Base-by-base conservation (phyloP, 2,329 filamentous ascomycete species). In the Ceratocystis colombiana region DNA sequence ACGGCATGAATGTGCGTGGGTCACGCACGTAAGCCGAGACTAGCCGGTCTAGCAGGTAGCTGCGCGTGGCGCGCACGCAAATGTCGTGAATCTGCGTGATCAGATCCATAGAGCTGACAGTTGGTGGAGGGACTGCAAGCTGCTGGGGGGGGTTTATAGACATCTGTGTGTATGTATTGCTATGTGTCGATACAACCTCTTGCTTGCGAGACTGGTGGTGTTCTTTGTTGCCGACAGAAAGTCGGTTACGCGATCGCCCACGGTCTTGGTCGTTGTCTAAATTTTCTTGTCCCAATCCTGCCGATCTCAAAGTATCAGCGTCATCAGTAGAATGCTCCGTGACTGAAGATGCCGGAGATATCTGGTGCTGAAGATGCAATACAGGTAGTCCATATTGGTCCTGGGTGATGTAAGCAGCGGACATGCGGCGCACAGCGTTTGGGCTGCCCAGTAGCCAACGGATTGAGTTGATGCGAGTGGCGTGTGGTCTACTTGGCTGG, bases 1-100 rank as follows among this genome's bases (percentile, higher is more conserved):
- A 67, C 25, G 66, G 66, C 41, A 20, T 50, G 5, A 2, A 12
- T 2, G 66, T 67, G 8, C 20, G 6, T 20, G 70, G 66, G 33
- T 67, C 64, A 44, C 71, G 70, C 28, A 70, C 57, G n/a, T 67
- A 69, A 57, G 68, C 65, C 44, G 72, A 71, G 44, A 68, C 59
- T n/a, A 66, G 65, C 46, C 69, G 69, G 20, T 67, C 63, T 30
- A 66, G 57, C 15, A 73, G 69, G 37, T 73, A 71, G 7, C 64
- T 66, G 44, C 70, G 68, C 2, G 69, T 71, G 17, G 70, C 71
- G 12, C 66, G 44, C 22, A 73, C 69, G 48, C 72, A 72, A 50
- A 70, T 66, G 44, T 69, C 62, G 61, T 72, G 70, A 30, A 73
- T 65, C 22, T 68, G 25, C 20, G 55, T 44, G 15, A 67, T 62